A percentile compares a stretch with the other conserved stretches of the same genome.
Conservation (phyloP, 2,329 filamentous ascomycete genomes). For the Penicillium capsulatum region DNA sequence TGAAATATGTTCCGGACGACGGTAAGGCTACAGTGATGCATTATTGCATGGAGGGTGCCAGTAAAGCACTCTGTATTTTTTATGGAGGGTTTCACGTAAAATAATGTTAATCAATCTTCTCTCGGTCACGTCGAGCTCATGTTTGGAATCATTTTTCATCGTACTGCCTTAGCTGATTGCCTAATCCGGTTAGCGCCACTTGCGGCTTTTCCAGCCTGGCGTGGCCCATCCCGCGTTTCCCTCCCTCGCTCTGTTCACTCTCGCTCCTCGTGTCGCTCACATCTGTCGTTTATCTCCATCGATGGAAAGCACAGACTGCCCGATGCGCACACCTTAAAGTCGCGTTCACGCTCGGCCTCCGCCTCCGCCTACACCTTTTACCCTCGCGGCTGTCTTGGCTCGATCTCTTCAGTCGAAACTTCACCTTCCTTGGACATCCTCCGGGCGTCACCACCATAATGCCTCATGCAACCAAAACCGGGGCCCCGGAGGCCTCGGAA, state of each 20-base stretch:
- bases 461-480: constrained; percentile 38
- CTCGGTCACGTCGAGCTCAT: too few relatives aligned
- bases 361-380: constrained; percentile 4
- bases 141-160: neutral
- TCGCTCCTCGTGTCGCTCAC: constrained; percentile 1
- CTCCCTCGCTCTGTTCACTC: constrained; percentile 1
- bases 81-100: constrained; percentile 51
- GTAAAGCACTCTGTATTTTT: constrained; percentile 66
- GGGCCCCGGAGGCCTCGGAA: constrained; percentile 28
- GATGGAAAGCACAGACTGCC: neutral
- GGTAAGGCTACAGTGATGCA: constrained; percentile 71
- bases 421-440: neutral
- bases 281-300: neutral
- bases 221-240: constrained; percentile 3
- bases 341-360: constrained; percentile 4
- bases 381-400: constrained; percentile 1
- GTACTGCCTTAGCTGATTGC: constrained; percentile 32
- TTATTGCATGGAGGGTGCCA: constrained; percentile 86
- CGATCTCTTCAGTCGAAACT: neutral
- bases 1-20: constrained; percentile 47
- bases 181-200: constrained; percentile 24
- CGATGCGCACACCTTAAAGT: constrained; percentile 10
- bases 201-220: constrained; percentile 3
- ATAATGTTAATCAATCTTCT: constrained; percentile 10
- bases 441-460: constrained; percentile 22